phyloP scores from a whole-genome alignment of 176 grass and related monocot species.

The Thalia dealbata region DNA sequence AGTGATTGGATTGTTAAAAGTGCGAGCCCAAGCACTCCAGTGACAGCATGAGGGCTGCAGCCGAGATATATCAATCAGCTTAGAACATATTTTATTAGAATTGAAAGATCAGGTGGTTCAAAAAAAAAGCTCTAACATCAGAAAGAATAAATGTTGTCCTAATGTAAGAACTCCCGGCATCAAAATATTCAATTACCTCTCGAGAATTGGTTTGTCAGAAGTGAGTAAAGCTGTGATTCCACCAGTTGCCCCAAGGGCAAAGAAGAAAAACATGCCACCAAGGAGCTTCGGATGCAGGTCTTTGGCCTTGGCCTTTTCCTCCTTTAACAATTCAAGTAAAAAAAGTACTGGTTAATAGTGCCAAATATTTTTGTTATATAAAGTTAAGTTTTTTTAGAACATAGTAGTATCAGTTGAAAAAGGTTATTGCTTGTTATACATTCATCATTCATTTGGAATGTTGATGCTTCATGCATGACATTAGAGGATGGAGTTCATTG shows the following conservation, averaged over 20 bases:
- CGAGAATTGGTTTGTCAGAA: constrained; percentile 75
- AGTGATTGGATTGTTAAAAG: constrained; percentile 65
- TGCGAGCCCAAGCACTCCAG: constrained; percentile 49
- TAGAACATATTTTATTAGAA: neutral
- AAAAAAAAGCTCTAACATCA: neutral
- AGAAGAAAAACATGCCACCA: constrained; percentile 96
- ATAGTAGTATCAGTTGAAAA: no score
- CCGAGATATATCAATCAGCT: neutral
- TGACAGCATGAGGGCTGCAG: constrained; percentile 69
- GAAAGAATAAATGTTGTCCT: neutral
- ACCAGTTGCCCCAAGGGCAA: constrained; percentile 65
- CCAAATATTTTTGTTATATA: neutral
- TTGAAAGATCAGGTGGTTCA: neutral
- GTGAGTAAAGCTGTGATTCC: constrained; percentile 81
- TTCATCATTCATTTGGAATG: no score
- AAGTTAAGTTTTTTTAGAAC: no score
- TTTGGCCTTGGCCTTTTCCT: constrained; percentile 89
- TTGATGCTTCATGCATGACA: no score
- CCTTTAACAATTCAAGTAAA: constrained; percentile 30
- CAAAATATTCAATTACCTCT: constrained; percentile 43
- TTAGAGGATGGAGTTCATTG: no score
- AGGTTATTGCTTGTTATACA: no score
- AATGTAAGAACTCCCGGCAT: no score
- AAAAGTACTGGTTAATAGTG: neutral
- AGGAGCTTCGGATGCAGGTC: constrained; percentile 91